Base-by-base conservation (phyloP, 768 basidiomycete species). In the Exidia glandulosa region DNA sequence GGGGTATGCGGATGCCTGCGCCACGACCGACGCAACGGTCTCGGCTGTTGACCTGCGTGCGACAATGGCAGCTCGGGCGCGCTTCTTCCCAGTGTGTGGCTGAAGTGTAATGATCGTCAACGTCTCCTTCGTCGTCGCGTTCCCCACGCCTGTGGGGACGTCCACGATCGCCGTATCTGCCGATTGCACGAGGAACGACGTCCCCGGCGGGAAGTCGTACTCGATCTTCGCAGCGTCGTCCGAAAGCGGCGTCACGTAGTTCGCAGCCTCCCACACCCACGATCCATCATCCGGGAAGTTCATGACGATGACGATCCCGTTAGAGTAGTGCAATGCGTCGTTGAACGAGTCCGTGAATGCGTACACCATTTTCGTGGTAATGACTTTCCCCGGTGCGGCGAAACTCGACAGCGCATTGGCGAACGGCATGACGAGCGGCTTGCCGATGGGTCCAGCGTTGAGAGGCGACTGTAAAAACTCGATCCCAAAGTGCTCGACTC, bases 281-380 rank as follows among this genome's bases (percentile, higher is more conserved):
- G 41, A 13, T n/a, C 45, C 41, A n/a, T 33, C 57, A 5, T 13
- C 12, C 23, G 62, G 57, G 13, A 33, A 25, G 27, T 58, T 62
- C 19, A 48, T 62, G 9, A 62, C 52, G 30, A 63, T 30, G n/a
- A 63, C 19, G 25, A 63, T 63, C 4, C 62, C 62, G 60, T 63
- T 62, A 33, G 29, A 41, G 36, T 63, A 63, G 47, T 63, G 62
- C 61, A 62, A 3, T 3, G 62, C 62, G 25, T 62, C 52, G 31
- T 63, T 13, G 32, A 50, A 13, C 29, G 6, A 25, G 10, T 63
- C 62, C 25, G 62, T 57, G 59, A 63, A 63, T 45, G 61, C 62
- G 52, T 61, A 63, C 19, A 61, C 32, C 60, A 62, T 61, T 61
- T 63, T 63, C 13, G 62, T 63, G 19, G 62, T 62, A 29, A 62